Conservation (phyloP, 371 early-diverging fungal species). For the Lichtheimia corymbifera region DNA sequence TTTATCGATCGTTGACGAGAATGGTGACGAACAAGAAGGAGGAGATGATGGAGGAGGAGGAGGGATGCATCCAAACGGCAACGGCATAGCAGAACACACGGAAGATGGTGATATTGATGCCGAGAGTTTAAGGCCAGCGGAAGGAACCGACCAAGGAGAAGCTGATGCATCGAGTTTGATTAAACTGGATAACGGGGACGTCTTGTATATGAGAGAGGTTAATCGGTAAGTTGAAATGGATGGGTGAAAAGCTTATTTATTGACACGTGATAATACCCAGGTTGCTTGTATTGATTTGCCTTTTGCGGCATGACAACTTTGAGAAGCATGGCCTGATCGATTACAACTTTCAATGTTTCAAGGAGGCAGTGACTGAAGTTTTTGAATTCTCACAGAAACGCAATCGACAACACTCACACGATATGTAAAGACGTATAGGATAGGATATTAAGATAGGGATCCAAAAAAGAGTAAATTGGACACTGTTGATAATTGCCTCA, state of each 20-base stretch:
- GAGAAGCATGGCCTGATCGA: constrained; percentile 89
- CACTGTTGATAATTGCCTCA: no score
- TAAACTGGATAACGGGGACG: constrained; percentile 80
- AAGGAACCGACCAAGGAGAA: constrained; percentile 14
- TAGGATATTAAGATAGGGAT: background rate
- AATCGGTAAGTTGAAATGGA: constrained; percentile 52
- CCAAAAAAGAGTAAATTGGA: no score
- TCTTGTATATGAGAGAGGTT: constrained; percentile 80
- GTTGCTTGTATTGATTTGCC: constrained; percentile 77
- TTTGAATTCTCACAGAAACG: constrained; percentile 62
- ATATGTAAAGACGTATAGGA: background rate
- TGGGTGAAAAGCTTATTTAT: background rate
- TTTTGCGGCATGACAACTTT: constrained; percentile 84
- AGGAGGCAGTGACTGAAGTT: constrained; percentile 71
- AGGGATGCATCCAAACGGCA: constrained; percentile 11
- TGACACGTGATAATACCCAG: constrained; percentile 26
- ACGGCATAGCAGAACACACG: background rate
- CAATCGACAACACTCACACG: constrained; percentile 31
- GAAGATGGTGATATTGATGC: constrained; percentile 8
- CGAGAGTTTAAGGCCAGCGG: constrained; percentile 11
- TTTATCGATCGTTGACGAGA: constrained; percentile 10
- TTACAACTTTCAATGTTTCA: constrained; percentile 85
- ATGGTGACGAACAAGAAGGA: constrained; percentile 11
- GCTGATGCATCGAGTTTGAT: constrained; percentile 63
- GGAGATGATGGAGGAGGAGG: constrained; percentile 1